These are phyloP conservation scores for Spergularia marina DNA, from an alignment of 148 eudicot genomes.

Conservation along the genomic window DNA sequence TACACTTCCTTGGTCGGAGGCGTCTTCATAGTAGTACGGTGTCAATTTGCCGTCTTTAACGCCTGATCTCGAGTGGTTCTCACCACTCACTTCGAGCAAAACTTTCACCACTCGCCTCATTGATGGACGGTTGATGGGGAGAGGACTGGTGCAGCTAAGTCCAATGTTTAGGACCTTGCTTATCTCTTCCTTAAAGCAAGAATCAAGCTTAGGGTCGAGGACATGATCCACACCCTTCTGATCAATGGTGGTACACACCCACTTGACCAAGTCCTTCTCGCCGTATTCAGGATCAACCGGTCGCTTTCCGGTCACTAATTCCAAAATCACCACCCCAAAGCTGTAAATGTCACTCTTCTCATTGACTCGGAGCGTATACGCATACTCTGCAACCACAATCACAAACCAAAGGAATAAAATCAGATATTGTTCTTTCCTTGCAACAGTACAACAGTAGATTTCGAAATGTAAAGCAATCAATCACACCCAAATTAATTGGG, in stretches of 20 bases:
- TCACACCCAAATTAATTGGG: constrained; percentile 9
- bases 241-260: constrained; percentile 83
- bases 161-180: constrained; percentile 74
- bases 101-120: constrained; percentile 89
- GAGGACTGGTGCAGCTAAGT: constrained; percentile 80
- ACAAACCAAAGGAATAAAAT: background rate
- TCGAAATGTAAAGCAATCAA: constrained; percentile 15
- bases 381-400: constrained; percentile 66
- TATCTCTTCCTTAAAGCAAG: constrained; percentile 77
- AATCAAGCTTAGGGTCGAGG: constrained; percentile 68
- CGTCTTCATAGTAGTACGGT: constrained; percentile 84
- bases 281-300: constrained; percentile 88
- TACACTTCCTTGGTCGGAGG: constrained; percentile 77
- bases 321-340: constrained; percentile 82
- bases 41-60: constrained; percentile 71
- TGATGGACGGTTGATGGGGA: constrained; percentile 87
- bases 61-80: constrained; percentile 31
- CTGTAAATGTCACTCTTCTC: constrained; percentile 96
- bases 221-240: constrained; percentile 81
- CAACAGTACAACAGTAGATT: background rate
- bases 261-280: constrained; percentile 93
- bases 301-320: constrained; percentile 70
- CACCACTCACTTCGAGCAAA: constrained; percentile 66
- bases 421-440: background rate
- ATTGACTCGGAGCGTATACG: constrained; percentile 87